Base-by-base conservation (phyloP, 2,329 filamentous ascomycete genomes). In the Chaetomium sp. region DNA sequence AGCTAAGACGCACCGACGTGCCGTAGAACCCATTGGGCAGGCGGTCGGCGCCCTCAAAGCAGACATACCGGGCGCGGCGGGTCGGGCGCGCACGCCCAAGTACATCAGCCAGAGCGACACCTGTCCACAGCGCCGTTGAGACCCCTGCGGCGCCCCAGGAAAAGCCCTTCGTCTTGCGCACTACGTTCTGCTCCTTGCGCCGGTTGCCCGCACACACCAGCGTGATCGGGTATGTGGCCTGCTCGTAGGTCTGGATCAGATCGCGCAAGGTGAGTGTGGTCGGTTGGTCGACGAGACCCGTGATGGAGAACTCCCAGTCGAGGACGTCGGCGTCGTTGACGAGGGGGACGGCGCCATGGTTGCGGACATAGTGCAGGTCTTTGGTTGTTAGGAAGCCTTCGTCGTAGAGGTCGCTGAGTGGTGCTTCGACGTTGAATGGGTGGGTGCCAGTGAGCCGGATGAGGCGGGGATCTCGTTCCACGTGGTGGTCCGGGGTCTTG, bases 171-270 rank as follows among this genome's bases (percentile, higher is more conserved):
- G 88, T 89, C 70, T 96, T 96, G 12, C 89, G 80, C 3, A 96
- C 88, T 51, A 89, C 78, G 63, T 96, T 96, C 68, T 96, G 91
- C 71, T 96, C 91, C 72, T 96, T 96, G 36, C 91, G 81, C 57
- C 91, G 80, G 69, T 96, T 96, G 1, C 91, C 91, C 4, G 91
- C 91, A 69, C 91, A 96, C 27, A 96, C 91, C 1, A 96, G 79
- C 0, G 91, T 96, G 57, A 96, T 79, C 0, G 91, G 91, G 56
- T 88, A 88, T 2, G 91, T 96, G 33, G 89, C 80, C 67, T 95
- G 89, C 53, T 91, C 84, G 64, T 87, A 95, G 7, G 88, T 79
- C 38, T 78, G 73, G 36, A 95, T 74, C 0, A 96, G 79, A 52
- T 94, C 83, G 40, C 80, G 78, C 49, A 96, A 74, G 2, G 78